These are phyloP conservation scores for Vaucheria bursata DNA, from an alignment of 352 stramenopile genomes.

Conservation along the genomic window DNA sequence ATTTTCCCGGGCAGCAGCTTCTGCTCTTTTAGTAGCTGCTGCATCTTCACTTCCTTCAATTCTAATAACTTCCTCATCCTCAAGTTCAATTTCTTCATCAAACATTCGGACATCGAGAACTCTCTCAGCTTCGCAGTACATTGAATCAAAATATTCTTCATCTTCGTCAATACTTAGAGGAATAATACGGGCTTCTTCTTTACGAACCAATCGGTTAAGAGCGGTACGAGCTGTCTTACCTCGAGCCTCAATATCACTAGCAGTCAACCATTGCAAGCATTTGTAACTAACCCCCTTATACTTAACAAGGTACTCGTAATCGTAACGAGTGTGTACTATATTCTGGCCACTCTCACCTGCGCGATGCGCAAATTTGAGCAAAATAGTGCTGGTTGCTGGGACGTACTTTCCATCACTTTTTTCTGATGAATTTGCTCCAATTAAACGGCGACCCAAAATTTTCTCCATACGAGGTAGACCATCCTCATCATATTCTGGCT, in stretches of 20 bases:
- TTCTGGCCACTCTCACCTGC: background rate
- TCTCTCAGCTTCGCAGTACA: constrained; percentile 22
- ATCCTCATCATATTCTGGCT: constrained; percentile 46
- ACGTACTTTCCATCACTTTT: background rate
- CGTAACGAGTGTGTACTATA: constrained; percentile 17
- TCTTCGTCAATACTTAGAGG: constrained; percentile 34
- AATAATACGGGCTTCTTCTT: constrained; percentile 26
- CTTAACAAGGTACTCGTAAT: constrained; percentile 46
- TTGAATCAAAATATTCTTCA: constrained; percentile 38
- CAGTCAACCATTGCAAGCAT: background rate
- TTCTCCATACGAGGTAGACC: constrained; percentile 34
- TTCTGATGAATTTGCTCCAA: constrained; percentile 21
- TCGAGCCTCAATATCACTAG: background rate
- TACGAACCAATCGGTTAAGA: background rate
- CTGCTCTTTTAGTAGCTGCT: background rate
- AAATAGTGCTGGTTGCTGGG: background rate
- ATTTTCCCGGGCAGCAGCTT: background rate
- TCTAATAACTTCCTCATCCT: constrained; percentile 4
- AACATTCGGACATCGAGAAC: constrained; percentile 12
- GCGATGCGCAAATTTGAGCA: constrained; percentile 1
- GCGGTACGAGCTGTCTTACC: background rate
- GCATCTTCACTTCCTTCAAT: background rate
- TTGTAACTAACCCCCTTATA: constrained; percentile 37
- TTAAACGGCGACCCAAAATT: constrained; percentile 25
- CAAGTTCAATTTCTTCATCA: constrained; percentile 17